Evolutionary conservation across 768 basidiomycete genomes (phyloP).

Genomic region (Auricularia heimuer): DNA sequence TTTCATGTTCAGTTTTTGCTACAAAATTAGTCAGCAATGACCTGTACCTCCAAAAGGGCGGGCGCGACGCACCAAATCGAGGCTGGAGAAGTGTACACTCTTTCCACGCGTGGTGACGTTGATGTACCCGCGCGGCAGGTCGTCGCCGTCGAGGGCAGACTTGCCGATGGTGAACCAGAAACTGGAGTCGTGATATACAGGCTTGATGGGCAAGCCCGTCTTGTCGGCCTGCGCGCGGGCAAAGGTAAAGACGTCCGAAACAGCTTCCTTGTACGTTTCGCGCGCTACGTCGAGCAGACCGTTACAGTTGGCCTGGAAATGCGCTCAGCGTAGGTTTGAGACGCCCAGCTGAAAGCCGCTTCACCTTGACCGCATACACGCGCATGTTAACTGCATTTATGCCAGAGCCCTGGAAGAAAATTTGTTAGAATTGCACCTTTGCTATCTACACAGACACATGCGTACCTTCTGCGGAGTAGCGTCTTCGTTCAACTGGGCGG

Average conservation of each 20-base stretch:
- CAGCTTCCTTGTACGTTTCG: slow-evolving; percentile 89
- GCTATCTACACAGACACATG: not conserved
- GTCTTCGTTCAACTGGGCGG: slow-evolving; percentile 65
- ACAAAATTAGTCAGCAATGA: slow-evolving; percentile 1
- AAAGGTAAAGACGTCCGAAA: slow-evolving; percentile 74
- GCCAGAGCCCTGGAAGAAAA: slow-evolving; percentile 40
- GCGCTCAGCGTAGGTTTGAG: not conserved
- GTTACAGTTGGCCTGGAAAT: slow-evolving; percentile 57
- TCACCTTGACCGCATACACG: slow-evolving; percentile 80
- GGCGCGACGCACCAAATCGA: slow-evolving; percentile 61
- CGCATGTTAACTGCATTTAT: slow-evolving; percentile 66
- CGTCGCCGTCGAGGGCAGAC: slow-evolving; percentile 44
- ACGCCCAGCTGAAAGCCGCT: not conserved
- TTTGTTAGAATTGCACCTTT: too few relatives aligned
- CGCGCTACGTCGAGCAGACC: slow-evolving; percentile 87
- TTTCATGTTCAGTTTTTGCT: slow-evolving; percentile 83
- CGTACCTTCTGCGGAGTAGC: slow-evolving; percentile 47
- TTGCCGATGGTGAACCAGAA: slow-evolving; percentile 70
- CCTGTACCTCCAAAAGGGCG: not conserved
- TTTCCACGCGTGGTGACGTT: slow-evolving; percentile 58
- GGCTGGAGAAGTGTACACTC: slow-evolving; percentile 65
- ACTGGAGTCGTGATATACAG: slow-evolving; percentile 57
- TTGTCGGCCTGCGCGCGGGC: slow-evolving; percentile 48
- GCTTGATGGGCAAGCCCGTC: slow-evolving; percentile 52
- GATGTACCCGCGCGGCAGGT: slow-evolving; percentile 61